A percentile compares a stretch with the other conserved stretches of the same genome.
Conservation (phyloP, 2,329 filamentous ascomycete species). For the Cladosporium sp. region DNA sequence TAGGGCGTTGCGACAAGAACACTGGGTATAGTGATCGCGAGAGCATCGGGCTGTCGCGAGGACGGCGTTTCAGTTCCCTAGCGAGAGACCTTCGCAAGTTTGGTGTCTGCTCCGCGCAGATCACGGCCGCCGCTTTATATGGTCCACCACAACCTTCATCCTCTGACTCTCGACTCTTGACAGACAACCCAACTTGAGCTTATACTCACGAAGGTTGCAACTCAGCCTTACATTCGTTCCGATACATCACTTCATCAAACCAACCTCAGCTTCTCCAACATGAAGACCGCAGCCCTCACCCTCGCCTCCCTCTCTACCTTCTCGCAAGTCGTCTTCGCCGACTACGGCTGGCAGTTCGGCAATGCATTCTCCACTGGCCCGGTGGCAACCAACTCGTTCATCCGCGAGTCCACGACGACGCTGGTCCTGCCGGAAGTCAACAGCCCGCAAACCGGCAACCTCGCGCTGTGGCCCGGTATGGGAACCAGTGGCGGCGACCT, state of each 20-base stretch:
- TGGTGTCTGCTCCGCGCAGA: too few relatives aligned
- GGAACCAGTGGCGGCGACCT: constrained; percentile 42
- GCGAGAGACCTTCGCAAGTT: too few relatives aligned
- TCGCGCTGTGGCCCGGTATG: constrained; percentile 46
- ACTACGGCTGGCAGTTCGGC: constrained; percentile 15
- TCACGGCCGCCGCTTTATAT: too few relatives aligned
- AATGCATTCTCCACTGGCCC: constrained; percentile 40
- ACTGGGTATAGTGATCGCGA: too few relatives aligned
- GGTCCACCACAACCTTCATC: too few relatives aligned
- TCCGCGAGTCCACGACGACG: constrained; percentile 40
- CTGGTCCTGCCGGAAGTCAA: constrained; percentile 38
- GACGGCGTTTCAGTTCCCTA: too few relatives aligned
- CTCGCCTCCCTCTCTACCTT: neutral
- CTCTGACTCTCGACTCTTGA: too few relatives aligned
- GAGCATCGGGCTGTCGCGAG: too few relatives aligned
- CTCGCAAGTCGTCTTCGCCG: neutral
- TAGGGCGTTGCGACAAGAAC: too few relatives aligned
- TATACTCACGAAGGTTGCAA: neutral
- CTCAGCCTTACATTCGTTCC: neutral
- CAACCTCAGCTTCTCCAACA: neutral
- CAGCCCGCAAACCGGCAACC: constrained; percentile 31
- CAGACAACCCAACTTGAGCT: too few relatives aligned
- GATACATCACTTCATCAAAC: neutral
- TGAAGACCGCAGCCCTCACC: neutral
- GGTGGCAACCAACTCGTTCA: constrained; percentile 35